Evolutionary conservation across 192 early-diverging fungal species (phyloP), one percentile per base, ranked within the genome.

Genomic region (Coemansia sp.): DNA sequence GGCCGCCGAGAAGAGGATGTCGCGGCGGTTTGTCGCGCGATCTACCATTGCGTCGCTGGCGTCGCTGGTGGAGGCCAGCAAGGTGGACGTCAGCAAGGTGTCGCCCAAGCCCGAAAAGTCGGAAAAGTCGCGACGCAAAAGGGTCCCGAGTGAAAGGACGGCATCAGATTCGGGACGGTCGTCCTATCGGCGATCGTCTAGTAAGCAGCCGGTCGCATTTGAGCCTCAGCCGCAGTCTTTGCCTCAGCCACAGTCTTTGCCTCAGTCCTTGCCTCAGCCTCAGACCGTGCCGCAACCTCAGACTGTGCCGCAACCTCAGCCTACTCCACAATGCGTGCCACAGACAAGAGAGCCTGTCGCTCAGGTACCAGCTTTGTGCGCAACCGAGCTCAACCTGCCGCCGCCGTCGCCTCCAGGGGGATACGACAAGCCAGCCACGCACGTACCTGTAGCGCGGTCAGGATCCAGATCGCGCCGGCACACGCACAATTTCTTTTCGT

Each of bases 401-500:
- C 59, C 56, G 12, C 56, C 74, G 0, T 62, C 73, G 19, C 67
- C 74, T 15, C 64, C 41, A n/a, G 38, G 46, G 35, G 42, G 22
- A 17, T 15, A 62, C 39, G 24, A 56, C 19, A 2, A 24, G 49
- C 14, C 37, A 12, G 29, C 40, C 29, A 56, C 37, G 36, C 24
- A 3, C 14, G 37, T 54, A 22, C 45, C 62, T 7, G 41, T 40
- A 14, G 4, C 65, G 22, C 57, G 65, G 11, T 38, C 56, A 1
- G 67, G 47, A 35, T 57, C 70, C 24, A 73, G 62, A 43, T 68
- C 73, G 19, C 78, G 78, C 17, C 54, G 78, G 15, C 78, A 81
- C 54, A 81, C 78, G 43, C 78, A 81, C 69, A 81, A 74, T 62
- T 82, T 82, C 59, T 75, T 72, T 24, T 68, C 66, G 25, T 59